These are phyloP conservation scores for Taphrina populina DNA, from an alignment of 1,139 yeast species.

Conservation along the genomic window DNA sequence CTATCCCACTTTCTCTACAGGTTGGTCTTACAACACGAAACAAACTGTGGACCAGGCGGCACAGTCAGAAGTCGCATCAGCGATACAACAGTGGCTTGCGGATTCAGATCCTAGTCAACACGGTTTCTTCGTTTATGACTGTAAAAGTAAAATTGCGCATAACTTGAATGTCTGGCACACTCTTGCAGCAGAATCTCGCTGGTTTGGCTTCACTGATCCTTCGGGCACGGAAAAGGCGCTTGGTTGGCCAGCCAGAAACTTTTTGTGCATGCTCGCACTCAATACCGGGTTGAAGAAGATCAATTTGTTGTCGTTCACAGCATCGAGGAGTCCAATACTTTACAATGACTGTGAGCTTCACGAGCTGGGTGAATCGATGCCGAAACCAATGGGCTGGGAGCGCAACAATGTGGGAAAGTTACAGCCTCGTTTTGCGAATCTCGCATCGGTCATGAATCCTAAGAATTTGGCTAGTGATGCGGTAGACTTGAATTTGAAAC, in stretches of 20 bases:
- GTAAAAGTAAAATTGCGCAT: background rate
- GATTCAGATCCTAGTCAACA: conserved; percentile 1
- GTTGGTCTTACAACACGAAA: background rate
- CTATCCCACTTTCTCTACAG: conserved; percentile 58
- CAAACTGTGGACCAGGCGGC: background rate
- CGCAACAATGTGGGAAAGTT: conserved; percentile 62
- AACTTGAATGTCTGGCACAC: conserved; percentile 1
- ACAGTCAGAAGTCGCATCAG: conserved; percentile 1
- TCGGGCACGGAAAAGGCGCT: conserved; percentile 50
- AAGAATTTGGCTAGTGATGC: conserved; percentile 81
- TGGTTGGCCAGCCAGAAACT: conserved; percentile 66
- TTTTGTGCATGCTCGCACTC: conserved; percentile 56
- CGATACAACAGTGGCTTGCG: background rate
- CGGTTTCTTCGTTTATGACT: conserved; percentile 21
- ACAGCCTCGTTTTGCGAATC: conserved; percentile 77
- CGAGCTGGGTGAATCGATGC: background rate
- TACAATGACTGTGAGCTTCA: conserved; percentile 3
- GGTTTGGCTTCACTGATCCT: conserved; percentile 63
- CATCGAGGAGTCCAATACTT: conserved; percentile 19
- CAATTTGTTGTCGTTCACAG: conserved; percentile 47
- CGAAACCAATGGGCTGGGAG: conserved; percentile 77
- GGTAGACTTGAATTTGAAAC: conserved; percentile 78
- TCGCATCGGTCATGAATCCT: conserved; percentile 80
- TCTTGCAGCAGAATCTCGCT: conserved; percentile 8
- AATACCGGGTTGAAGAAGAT: conserved; percentile 47